Evolutionary conservation across 179 eudicot species (phyloP).

Genomic region (Gypsophila paniculata): DNA sequence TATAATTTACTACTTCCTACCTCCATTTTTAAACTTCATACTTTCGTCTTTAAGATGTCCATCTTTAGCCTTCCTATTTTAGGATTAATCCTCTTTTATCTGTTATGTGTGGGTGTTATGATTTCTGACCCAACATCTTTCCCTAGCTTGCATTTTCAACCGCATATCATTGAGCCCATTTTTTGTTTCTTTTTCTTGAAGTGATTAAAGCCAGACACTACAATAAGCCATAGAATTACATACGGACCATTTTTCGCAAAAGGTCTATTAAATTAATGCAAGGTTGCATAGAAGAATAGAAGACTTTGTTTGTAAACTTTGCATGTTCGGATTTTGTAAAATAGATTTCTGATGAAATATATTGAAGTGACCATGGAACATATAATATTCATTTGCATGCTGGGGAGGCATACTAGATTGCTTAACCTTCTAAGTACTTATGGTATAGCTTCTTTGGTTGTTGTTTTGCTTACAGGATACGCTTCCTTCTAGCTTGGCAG

Average conservation of each 20-base stretch:
- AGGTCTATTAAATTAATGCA: neutral
- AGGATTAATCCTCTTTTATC: no score
- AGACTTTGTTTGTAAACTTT: neutral
- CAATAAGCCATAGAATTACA: neutral
- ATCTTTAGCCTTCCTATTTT: no score
- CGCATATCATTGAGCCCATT: no score
- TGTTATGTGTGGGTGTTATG: no score
- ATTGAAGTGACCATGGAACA: neutral
- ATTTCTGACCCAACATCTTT: no score
- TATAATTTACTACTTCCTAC: neutral
- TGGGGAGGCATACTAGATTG: neutral
- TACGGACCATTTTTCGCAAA: neutral
- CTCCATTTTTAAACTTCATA: no score
- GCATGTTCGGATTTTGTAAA: neutral
- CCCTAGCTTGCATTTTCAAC: no score
- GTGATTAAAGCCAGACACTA: neutral
- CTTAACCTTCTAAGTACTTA: neutral
- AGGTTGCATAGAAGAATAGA: neutral
- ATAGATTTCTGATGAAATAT: neutral
- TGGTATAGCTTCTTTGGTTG: constrained; percentile 20
- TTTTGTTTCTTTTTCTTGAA: neutral
- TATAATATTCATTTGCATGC: neutral
- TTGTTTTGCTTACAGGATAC: constrained; percentile 44
- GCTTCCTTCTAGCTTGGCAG: constrained; percentile 70
- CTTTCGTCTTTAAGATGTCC: no score